phyloP scores from a whole-genome alignment of 805 yeast species.

The Yamadazyma scolyti region DNA sequence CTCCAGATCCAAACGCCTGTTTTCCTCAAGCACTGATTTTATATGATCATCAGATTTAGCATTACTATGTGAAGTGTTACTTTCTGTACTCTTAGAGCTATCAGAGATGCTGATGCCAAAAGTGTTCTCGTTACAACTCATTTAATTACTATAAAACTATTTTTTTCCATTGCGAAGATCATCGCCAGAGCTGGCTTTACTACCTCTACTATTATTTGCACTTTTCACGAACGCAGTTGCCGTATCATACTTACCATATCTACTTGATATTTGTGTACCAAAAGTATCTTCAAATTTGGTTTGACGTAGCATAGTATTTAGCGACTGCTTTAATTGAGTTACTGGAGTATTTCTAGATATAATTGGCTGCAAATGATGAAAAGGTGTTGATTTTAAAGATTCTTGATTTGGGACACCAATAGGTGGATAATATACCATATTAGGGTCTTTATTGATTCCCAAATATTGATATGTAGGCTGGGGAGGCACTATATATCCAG shows the following conservation, averaged over 20 bases:
- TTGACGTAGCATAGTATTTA: conserved; percentile 19
- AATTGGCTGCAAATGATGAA: conserved; percentile 17
- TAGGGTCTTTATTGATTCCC: too few relatives aligned
- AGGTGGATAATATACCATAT: not conserved
- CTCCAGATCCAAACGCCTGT: too few relatives aligned
- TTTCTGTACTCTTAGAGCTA: too few relatives aligned
- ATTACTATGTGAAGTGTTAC: too few relatives aligned
- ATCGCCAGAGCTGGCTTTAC: conserved; percentile 3
- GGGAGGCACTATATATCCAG: too few relatives aligned
- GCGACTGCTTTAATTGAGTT: conserved; percentile 15
- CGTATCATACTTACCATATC: conserved; percentile 22
- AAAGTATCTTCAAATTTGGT: conserved; percentile 16
- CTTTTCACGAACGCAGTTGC: conserved; percentile 16
- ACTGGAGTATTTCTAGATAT: conserved; percentile 15
- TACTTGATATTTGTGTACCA: conserved; percentile 12
- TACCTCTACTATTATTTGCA: conserved; percentile 9
- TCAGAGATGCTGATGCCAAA: too few relatives aligned
- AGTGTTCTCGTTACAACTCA: too few relatives aligned
- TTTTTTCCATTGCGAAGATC: too few relatives aligned
- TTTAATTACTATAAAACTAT: too few relatives aligned
- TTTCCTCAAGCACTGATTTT: too few relatives aligned
- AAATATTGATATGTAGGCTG: too few relatives aligned
- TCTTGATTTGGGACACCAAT: not conserved
- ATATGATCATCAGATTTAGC: too few relatives aligned
- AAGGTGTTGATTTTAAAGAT: conserved; percentile 3